Evolutionary conservation across 2,329 filamentous ascomycete species (phyloP).

Genomic region (Apiospora koreana): DNA sequence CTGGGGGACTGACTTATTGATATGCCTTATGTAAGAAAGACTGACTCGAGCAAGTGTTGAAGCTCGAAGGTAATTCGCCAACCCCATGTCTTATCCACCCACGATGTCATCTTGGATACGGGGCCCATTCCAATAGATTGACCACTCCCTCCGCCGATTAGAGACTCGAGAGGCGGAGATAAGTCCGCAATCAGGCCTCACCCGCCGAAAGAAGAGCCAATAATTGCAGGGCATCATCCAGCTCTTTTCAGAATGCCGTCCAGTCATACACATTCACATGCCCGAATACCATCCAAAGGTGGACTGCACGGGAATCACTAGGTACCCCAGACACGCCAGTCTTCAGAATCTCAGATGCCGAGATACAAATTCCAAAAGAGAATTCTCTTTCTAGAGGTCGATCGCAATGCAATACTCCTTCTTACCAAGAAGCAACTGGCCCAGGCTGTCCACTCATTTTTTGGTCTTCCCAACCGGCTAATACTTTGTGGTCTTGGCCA

Average conservation of each 20-base stretch:
- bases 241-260: background rate
- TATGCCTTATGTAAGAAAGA: background rate
- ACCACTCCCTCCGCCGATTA: background rate
- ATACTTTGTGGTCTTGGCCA: background rate
- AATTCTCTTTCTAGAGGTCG: background rate
- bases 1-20: background rate
- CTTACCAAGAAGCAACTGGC: background rate
- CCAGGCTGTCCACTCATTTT: background rate
- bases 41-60: background rate
- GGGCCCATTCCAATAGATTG: background rate
- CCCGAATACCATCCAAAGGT: background rate
- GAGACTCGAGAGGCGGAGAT: background rate
- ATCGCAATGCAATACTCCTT: background rate
- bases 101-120: slow-evolving; percentile 4
- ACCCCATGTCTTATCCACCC: background rate
- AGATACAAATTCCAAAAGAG: background rate
- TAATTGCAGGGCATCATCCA: background rate
- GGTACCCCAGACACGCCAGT: background rate
- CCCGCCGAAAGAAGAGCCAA: background rate
- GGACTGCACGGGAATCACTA: background rate
- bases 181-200: background rate
- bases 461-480: background rate
- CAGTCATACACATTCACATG: background rate
- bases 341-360: background rate
- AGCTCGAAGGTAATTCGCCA: background rate